Evolutionary conservation across 306 rosid genomes (phyloP).

Genomic region (Acmispon strigosus): DNA sequence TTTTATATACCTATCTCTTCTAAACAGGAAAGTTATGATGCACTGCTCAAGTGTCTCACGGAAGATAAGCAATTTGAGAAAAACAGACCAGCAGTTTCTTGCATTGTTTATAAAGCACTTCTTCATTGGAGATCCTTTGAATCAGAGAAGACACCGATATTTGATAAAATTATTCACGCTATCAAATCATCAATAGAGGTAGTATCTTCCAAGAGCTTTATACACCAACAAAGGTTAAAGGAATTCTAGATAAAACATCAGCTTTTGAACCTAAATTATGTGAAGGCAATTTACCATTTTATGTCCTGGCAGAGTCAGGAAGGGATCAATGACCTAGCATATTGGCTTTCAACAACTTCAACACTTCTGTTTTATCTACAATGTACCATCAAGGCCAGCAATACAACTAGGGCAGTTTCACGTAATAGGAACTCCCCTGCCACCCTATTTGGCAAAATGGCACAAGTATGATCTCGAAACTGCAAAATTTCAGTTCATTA

Average conservation of each 20-base stretch:
- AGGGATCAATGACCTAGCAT: slow-evolving; percentile 60
- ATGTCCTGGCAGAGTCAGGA: slow-evolving; percentile 48
- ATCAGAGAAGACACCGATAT: slow-evolving; percentile 72
- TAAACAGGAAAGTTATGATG: slow-evolving; percentile 74
- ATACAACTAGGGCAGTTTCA: slow-evolving; percentile 40
- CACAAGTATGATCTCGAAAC: slow-evolving; percentile 52
- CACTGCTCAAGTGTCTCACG: slow-evolving; percentile 67
- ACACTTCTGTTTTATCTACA: slow-evolving; percentile 76
- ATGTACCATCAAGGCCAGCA: slow-evolving; percentile 79
- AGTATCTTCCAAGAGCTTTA: slow-evolving; percentile 5
- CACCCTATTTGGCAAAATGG: slow-evolving; percentile 78
- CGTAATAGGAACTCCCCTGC: slow-evolving; percentile 72
- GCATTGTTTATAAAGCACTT: slow-evolving; percentile 68
- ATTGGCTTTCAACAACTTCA: slow-evolving; percentile 86
- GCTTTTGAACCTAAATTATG: neutral
- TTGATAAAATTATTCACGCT: slow-evolving; percentile 65
- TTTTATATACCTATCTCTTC: neutral
- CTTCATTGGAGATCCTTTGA: slow-evolving; percentile 92
- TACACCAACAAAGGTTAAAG: neutral
- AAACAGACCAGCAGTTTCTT: slow-evolving; percentile 66
- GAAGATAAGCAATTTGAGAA: slow-evolving; percentile 72
- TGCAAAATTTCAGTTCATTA: neutral
- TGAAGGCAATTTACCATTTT: slow-evolving; percentile 3
- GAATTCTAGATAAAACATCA: neutral
- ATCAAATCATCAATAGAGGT: slow-evolving; percentile 69